Evolutionary conservation across 1,284 basidiomycete species (phyloP), one percentile per base, ranked within the genome.

Genomic region (Vanrija sp.): DNA sequence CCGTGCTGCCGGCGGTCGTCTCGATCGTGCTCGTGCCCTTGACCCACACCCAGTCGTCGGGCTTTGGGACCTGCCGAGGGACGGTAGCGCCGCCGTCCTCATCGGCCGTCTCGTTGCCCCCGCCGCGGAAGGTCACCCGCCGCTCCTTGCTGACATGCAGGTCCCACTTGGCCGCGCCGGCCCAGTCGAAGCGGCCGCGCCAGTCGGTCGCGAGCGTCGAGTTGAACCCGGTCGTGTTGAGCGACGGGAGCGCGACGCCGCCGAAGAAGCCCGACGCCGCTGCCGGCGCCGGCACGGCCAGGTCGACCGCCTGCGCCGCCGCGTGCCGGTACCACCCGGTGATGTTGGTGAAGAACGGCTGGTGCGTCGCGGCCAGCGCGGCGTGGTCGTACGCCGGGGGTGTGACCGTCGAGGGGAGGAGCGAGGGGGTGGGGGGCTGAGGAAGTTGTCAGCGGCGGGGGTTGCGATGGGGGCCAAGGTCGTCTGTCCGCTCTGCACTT

Each of bases 261-360:
- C 54, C 42, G 47, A 68, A 71, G 59, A 66, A 73, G 1, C 52
- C 49, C 7, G 57, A 53, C 18, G 54, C 51, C 43, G 50, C 21
- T 43, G 53, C 53, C n/a, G 42, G 51, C 5, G 42, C 19, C 3
- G 49, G n/a, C 12, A 38, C 15, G 3, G 54, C 9, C 29, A 66
- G 59, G 26, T 61, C 57, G 6, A 67, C 45, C 1, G 65, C 54
- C 43, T 74, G 66, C 5, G 65, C 57, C 2, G 44, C 49, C 0
- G 71, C 73, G 3, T 67, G 58, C 3, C 74, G 67, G 55, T 75
- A 74, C 61, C 75, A 76, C 7, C 75, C 75, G 2, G 74, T 75
- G 43, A 77, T 71, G 60, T 76, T 77, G 42, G 54, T 62, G 57
- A 63, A 75, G 62, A 68, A 71, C 1, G 43, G 19, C 10, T 9